A percentile compares a stretch with the other conserved stretches of the same genome.
Conservation (phyloP, 1,139 yeast species). For the Taphrina flavorubra region DNA sequence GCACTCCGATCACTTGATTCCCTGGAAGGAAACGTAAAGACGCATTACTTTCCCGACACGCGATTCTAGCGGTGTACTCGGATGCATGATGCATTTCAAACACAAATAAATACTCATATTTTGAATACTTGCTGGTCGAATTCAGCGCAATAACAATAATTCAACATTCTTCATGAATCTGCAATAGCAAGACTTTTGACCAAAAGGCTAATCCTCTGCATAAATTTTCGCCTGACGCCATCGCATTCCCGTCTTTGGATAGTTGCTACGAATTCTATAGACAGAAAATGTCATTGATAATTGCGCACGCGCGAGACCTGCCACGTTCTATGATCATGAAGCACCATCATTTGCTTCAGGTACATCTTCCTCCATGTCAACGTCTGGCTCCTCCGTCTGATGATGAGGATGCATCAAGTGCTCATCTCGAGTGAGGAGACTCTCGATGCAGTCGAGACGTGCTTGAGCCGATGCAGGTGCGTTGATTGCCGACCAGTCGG, state of each 20-base stretch:
- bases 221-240: not conserved
- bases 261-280: too few species aligned
- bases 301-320: too few species aligned
- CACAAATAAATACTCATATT: too few species aligned
- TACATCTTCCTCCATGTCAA: not conserved
- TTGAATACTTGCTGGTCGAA: too few species aligned
- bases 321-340: not conserved
- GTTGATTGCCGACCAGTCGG: slow-evolving; percentile 21
- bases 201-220: not conserved
- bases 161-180: too few species aligned
- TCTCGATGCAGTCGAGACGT: slow-evolving; percentile 9
- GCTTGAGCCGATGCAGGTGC: slow-evolving; percentile 15
- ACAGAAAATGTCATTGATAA: too few species aligned
- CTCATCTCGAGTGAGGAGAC: slow-evolving; percentile 5
- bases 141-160: too few species aligned
- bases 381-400: not conserved
- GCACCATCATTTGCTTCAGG: not conserved
- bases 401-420: slow-evolving; percentile 4
- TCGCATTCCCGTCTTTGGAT: not conserved
- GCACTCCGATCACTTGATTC: not conserved
- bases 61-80: not conserved
- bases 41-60: slow-evolving; percentile 12
- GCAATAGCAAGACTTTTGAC: not conserved
- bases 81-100: too few species aligned
- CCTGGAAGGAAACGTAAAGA: not conserved